Conservation (phyloP, 176 grass and related monocot species). For the Avena sativa region DNA sequence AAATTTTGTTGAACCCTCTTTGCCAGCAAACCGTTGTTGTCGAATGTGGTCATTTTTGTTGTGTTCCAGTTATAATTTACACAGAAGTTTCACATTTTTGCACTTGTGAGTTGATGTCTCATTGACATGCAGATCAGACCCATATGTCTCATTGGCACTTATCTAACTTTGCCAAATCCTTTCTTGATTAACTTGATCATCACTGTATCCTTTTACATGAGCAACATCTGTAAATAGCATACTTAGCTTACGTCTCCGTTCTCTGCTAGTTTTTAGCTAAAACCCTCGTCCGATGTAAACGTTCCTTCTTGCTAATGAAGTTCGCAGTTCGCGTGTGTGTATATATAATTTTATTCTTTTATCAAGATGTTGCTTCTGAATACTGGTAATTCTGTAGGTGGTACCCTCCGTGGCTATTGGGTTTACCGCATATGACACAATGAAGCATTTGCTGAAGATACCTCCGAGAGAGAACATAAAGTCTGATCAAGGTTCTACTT, state of each 20-base stretch:
- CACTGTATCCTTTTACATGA: background rate
- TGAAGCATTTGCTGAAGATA: slow-evolving; percentile 71
- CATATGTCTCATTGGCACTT: background rate
- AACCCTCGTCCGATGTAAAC: background rate
- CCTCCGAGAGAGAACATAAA: slow-evolving; percentile 58
- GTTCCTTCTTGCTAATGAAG: background rate
- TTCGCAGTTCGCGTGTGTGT: background rate
- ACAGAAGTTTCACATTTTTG: background rate
- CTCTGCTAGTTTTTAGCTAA: background rate
- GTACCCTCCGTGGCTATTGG: slow-evolving; percentile 78
- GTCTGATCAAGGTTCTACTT: slow-evolving; percentile 46
- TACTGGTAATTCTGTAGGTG: slow-evolving; percentile 49
- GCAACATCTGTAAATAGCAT: background rate
- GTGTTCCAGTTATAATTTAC: background rate
- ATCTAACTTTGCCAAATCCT: background rate
- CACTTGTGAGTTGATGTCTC: background rate
- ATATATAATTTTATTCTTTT: background rate
- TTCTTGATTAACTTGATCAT: background rate
- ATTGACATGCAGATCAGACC: background rate
- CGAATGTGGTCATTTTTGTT: background rate
- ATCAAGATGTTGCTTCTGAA: background rate
- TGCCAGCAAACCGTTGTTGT: background rate
- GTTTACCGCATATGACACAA: slow-evolving; percentile 77
- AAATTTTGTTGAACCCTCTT: slow-evolving; percentile 13
- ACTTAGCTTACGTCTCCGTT: background rate